Evolutionary conservation across 2,329 filamentous ascomycete genomes (phyloP), one percentile per base, ranked within the genome.

Genomic region (Calonectria pauciramosa): DNA sequence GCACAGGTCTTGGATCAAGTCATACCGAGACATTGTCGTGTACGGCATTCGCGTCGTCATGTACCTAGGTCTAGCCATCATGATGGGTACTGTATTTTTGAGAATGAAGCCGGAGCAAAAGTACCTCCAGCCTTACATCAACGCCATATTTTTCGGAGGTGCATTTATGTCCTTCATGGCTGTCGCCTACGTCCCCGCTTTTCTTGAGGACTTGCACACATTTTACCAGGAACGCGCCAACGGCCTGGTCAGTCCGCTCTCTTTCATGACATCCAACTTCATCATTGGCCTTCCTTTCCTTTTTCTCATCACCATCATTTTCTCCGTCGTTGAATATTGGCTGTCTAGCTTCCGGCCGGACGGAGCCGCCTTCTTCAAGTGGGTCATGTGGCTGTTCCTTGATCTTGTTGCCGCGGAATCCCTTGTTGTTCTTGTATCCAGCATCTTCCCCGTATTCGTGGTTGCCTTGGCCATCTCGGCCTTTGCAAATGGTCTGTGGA

Each of bases 111-210:
- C 56, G 7, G 56, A 60, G n/a, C 56, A 60, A 13, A 60, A 60
- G 23, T 60, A 60, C 34, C 20, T 60, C 4, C 56, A 60, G 34
- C 56, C 56, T 16, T 60, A 60, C 56, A 60, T 60, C 34, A 60
- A 60, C 14, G 56, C 56, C n/a, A 60, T 60, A 5, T 60, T 60
- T 11, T 60, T 60, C 18, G 56, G 34, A 26, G 34, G 56, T 6
- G 56, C 56, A 38, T 60, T 60, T n/a, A 60, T 60, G 34, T 60
- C 34, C 3, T 60, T 60, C 23, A 60, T 60, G 56, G 56, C 56
- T 9, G 56, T 60, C 16, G 56, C 56, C 56, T 60, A 60, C 4
- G 56, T 60, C 20, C 56, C 56, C 5, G 56, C 56, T 2, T 60
- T 60, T 14, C 34, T 60, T 10, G 56, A 60, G 34, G 56, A 60